Percentiles rank a stretch among this genome's conserved stretches.
Evolutionary conservation across 2,329 filamentous ascomycete genomes (phyloP).

Genomic region (Diaporthe helianthi): DNA sequence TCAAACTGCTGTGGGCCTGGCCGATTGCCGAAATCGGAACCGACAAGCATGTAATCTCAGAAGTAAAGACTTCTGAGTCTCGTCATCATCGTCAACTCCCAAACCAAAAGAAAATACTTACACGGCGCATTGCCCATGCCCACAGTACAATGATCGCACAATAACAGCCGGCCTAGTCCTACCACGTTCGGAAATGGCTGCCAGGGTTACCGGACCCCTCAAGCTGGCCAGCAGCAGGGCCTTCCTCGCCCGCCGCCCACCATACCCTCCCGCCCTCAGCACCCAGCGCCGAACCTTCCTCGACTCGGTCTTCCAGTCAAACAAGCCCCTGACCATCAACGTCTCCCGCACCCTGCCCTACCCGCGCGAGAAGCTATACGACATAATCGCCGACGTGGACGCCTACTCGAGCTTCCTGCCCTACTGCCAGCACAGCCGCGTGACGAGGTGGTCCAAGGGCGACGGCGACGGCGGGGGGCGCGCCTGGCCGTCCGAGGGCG

Average conservation of each 20-base stretch:
- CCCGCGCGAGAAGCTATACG: constrained; percentile 73
- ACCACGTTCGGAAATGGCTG: constrained; percentile 20
- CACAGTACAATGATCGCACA: constrained; percentile 1
- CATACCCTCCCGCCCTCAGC: neutral
- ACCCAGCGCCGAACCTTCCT: constrained; percentile 31
- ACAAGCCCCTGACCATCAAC: constrained; percentile 65
- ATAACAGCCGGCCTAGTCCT: neutral
- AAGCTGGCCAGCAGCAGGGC: constrained; percentile 23
- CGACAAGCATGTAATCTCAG: constrained; percentile 12
- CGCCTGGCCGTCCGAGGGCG: constrained; percentile 75
- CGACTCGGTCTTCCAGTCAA: constrained; percentile 40
- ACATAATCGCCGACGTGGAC: constrained; percentile 86
- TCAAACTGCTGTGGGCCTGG: neutral
- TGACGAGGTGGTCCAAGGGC: constrained; percentile 74
- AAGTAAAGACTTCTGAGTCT: constrained; percentile 17
- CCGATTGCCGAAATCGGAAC: constrained; percentile 32
- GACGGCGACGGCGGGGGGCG: constrained; percentile 49
- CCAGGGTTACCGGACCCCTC: constrained; percentile 22
- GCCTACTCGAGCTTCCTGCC: constrained; percentile 89
- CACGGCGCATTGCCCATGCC: neutral
- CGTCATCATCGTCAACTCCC: constrained; percentile 16
- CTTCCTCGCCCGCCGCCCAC: neutral
- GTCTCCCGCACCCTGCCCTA: constrained; percentile 82
- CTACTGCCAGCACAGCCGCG: constrained; percentile 79
- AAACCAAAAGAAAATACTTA: neutral